Evolutionary conservation across 352 stramenopile genomes (phyloP), one percentile per base, ranked within the genome.

Genomic region (Phytophthora pini): DNA sequence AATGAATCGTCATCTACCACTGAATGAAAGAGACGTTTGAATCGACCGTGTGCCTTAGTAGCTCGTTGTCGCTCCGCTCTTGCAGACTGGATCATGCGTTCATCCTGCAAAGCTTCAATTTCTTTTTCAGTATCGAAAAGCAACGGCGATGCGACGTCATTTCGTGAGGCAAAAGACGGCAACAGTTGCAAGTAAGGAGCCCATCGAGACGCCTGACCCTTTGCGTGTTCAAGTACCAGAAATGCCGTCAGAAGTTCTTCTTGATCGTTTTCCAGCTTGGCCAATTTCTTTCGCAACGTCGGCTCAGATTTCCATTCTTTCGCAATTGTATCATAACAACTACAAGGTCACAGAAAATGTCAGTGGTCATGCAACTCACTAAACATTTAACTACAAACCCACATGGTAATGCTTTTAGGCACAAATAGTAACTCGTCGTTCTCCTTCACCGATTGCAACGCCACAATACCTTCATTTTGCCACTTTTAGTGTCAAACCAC

Each of bases 161-260:
- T 70, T 29, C 17, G 48, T 20, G 34, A 59, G 0, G 29, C 50
- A 61, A 66, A 58, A 2, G 50, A 31, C n/a, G 83, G 80, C 6
- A 90, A 44, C 0, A 93, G 38, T 10, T 74, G 45, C 31, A 92
- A 60, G 41, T 92, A 92, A 27, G 83, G 74, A 48, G 46, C 53
- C 83, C 85, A 93, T 0, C 12, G 57, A 4, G 85, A 92, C 9
- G 41, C 48, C 4, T 48, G 5, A 1, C 70, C 56, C 29, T 88
- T 77, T 51, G 70, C 56, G 45, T 80, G 64, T 38, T 93, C 81
- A 10, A 87, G 32, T 22, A 93, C 7, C 41, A 93, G 45, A 54
- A 91, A 92, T 20, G 80, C 81, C 0, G 83, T 87, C 24, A 93
- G 45, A 15, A 91, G 46, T 50, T 90, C 85, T 29, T 90, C 78